Conservation (phyloP, 768 basidiomycete species). For the Suillus luteus region DNA sequence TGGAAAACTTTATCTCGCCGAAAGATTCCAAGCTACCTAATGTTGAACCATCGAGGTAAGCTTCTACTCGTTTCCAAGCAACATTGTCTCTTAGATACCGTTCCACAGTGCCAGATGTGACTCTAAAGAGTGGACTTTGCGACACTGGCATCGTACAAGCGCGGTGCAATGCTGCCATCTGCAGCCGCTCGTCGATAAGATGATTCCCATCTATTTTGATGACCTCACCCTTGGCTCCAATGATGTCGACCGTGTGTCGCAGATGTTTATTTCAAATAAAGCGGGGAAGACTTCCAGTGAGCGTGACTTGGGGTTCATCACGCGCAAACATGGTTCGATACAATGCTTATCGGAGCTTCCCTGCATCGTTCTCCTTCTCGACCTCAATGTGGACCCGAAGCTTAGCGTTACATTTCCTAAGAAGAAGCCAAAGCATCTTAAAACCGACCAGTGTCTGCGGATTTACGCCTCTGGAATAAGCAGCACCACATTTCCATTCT, state of each 20-base stretch:
- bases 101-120: neutral
- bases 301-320: neutral
- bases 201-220: slow-evolving; percentile 20
- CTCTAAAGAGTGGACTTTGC: slow-evolving; percentile 10
- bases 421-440: neutral
- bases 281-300: neutral
- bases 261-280: slow-evolving; percentile 25
- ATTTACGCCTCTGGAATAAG: neutral
- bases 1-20: slow-evolving; percentile 1
- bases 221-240: neutral
- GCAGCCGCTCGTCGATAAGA: slow-evolving; percentile 18
- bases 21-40: neutral
- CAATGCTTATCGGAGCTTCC: neutral
- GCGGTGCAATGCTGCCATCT: slow-evolving; percentile 19
- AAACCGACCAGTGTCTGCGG: neutral
- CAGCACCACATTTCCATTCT: slow-evolving; percentile 1
- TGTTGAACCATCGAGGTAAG: neutral
- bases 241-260: slow-evolving; percentile 1
- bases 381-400: slow-evolving; percentile 1
- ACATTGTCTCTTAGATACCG: neutral
- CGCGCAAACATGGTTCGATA: neutral
- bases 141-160: slow-evolving; percentile 21
- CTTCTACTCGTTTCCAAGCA: neutral
- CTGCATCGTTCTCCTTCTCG: slow-evolving; percentile 6
- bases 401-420: neutral